Conservation (phyloP, 1,139 yeast genomes). For the Lodderomyces pseudojiufengensis region DNA sequence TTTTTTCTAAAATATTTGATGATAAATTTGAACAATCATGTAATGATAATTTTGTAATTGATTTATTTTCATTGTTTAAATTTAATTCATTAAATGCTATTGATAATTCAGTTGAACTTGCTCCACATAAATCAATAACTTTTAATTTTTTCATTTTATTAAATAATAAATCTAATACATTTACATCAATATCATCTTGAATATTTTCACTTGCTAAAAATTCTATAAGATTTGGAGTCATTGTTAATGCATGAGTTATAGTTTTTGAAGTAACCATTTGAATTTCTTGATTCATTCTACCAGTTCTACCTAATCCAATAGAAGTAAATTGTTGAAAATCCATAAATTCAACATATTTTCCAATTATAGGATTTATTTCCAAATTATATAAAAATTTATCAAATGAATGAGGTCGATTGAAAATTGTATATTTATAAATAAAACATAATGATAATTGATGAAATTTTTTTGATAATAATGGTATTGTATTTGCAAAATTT, state of each 20-base stretch:
- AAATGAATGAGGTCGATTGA: constrained; percentile 80
- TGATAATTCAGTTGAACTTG: constrained; percentile 63
- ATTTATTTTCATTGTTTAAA: constrained; percentile 18
- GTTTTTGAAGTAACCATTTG: constrained; percentile 84
- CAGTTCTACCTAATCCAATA: constrained; percentile 85
- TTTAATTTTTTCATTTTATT: constrained; percentile 58
- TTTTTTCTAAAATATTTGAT: constrained; percentile 47
- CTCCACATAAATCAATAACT: constrained; percentile 86
- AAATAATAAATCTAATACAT: constrained; percentile 57
- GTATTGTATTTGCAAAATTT: constrained; percentile 38
- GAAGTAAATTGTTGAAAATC: constrained; percentile 90
- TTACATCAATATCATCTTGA: constrained; percentile 73
- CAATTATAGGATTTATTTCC: constrained; percentile 45
- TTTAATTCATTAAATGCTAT: constrained; percentile 51
- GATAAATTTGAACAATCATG: constrained; percentile 87
- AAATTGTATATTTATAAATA: constrained; percentile 63
- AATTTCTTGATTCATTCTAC: constrained; percentile 84
- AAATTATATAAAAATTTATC: constrained; percentile 65
- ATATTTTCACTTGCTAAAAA: constrained; percentile 83
- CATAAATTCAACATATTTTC: constrained; percentile 68
- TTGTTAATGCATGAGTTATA: constrained; percentile 54
- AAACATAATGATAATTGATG: constrained; percentile 35
- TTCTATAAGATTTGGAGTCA: constrained; percentile 69
- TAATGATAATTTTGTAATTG: constrained; percentile 59
- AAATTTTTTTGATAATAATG: constrained; percentile 34